Base-by-base conservation (phyloP, 2,329 filamentous ascomycete species). In the Akanthomyces dipterigenus region DNA sequence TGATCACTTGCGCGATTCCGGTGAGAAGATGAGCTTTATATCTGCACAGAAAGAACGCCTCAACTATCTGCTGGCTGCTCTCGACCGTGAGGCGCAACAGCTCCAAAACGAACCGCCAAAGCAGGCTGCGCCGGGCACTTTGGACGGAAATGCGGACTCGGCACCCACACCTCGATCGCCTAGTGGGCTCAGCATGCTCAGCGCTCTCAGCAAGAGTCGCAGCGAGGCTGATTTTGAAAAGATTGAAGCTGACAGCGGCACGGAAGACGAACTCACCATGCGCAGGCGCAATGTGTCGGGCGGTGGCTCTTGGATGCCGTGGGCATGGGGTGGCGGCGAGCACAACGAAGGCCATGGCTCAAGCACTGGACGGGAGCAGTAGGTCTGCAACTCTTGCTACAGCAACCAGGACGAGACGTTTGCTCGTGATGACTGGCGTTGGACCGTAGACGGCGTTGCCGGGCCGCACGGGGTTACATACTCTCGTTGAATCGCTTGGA, bases 151-250 rank as follows among this genome's bases (percentile, higher is more conserved):
- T 26, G 75, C 70, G 18, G 70, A 71, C 43, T 71, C 74, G 3
- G 71, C 72, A 18, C 67, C 69, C 22, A 68, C 72, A 3, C 73
- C 79, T 64, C 75, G 80, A 56, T 77, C 76, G 34, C 72, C 77
- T 63, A 78, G 78, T 72, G 78, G 80, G n/a, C 72, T 79, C 51
- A 80, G 78, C 65, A 72, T 73, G 55, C 74, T 74, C 67, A 82
- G 81, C 64, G 85, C 79, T 3, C 76, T 96, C 68, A 88, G 85
- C 68, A 93, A 93, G 77, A 93, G 90, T 70, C 86, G 87, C 65
- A 96, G 90, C 72, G 92, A 96, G 71, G 85, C 84, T 22, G 93
- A 96, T 67, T 97, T 97, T 70, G 92, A 96, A 70, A 90, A 91
- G 72, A 90, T 96, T 66, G 89, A 95, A 64, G 86, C 87, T 38